A percentile compares a stretch with the other conserved stretches of the same genome.
These are phyloP conservation scores for Trichoderma orchidacearum DNA, from an alignment of 495 filamentous ascomycete species.

Conservation along the genomic window DNA sequence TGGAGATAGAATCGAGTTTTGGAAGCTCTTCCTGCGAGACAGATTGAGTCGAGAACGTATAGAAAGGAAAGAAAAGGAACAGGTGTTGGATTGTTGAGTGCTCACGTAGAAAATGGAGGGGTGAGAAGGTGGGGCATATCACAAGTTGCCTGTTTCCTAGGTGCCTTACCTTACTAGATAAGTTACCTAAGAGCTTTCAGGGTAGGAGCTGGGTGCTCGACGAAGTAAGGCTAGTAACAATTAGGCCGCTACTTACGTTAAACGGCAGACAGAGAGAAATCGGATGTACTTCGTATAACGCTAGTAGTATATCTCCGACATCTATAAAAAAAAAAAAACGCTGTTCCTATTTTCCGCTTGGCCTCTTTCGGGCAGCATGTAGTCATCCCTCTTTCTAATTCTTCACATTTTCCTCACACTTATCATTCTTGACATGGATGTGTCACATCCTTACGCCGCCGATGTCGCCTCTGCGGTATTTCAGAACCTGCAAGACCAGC, in stretches of 20 bases:
- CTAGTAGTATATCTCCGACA: neutral
- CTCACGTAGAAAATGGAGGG: neutral
- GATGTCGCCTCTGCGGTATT: slow-evolving; percentile 49
- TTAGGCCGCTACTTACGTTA: neutral
- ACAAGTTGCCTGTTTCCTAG: no score
- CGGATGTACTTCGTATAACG: neutral
- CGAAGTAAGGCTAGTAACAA: neutral
- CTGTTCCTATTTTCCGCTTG: neutral
- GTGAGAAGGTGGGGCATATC: neutral
- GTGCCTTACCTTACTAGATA: no score
- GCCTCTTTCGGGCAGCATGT: neutral
- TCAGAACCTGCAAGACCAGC: slow-evolving; percentile 75
- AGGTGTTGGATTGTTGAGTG: neutral
- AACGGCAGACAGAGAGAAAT: neutral
- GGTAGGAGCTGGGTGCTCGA: neutral
- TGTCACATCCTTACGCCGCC: neutral
- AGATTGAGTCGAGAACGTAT: neutral
- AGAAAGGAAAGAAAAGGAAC: neutral
- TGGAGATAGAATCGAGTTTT: neutral
- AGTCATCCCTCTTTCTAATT: neutral
- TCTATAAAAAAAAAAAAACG: neutral
- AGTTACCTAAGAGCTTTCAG: neutral
- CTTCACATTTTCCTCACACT: neutral
- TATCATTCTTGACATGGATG: neutral
- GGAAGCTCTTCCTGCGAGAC: neutral